Evolutionary conservation across 352 stramenopile species (phyloP).

Genomic region (Pythium folliculosum): DNA sequence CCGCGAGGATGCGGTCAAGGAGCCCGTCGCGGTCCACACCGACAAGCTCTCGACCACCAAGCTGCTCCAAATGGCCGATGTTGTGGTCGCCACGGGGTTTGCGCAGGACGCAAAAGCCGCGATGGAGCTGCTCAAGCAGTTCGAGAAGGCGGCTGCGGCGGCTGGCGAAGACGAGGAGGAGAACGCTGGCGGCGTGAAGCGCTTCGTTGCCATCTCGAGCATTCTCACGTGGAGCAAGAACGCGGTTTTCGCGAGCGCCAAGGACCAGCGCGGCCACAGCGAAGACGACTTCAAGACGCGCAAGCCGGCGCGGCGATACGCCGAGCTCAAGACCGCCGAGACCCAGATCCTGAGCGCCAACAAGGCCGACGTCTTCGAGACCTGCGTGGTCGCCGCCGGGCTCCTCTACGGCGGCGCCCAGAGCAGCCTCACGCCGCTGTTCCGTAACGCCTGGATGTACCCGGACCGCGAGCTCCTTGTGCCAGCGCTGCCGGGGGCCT

Average conservation of each 20-base stretch:
- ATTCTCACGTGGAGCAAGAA: slow-evolving; percentile 84
- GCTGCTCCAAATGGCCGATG: slow-evolving; percentile 54
- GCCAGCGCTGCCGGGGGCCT: slow-evolving; percentile 47
- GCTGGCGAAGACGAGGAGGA: slow-evolving; percentile 37
- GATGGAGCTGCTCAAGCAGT: slow-evolving; percentile 68
- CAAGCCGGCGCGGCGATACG: slow-evolving; percentile 67
- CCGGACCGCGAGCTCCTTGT: slow-evolving; percentile 56
- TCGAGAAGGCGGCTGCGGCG: slow-evolving; percentile 47
- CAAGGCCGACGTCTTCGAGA: slow-evolving; percentile 64
- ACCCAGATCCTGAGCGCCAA: slow-evolving; percentile 80
- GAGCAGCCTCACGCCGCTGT: slow-evolving; percentile 60
- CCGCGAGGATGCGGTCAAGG: slow-evolving; percentile 40
- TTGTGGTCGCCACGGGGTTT: slow-evolving; percentile 58
- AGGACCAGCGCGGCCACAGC: slow-evolving; percentile 45
- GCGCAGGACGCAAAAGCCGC: slow-evolving; percentile 50
- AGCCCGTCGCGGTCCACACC: slow-evolving; percentile 50
- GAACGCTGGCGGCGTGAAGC: slow-evolving; percentile 40
- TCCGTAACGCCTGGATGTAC: slow-evolving; percentile 77
- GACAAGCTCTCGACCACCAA: slow-evolving; percentile 54
- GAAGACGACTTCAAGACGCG: slow-evolving; percentile 83
- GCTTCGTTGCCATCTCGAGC: slow-evolving; percentile 77
- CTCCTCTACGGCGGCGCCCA: slow-evolving; percentile 81
- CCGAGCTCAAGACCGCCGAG: slow-evolving; percentile 80
- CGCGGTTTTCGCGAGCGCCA: slow-evolving; percentile 37
- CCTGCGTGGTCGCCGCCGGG: slow-evolving; percentile 69